Evolutionary conservation across 495 filamentous ascomycete genomes (phyloP), one percentile per base, ranked within the genome.

Genomic region (Daldinia concentrica): DNA sequence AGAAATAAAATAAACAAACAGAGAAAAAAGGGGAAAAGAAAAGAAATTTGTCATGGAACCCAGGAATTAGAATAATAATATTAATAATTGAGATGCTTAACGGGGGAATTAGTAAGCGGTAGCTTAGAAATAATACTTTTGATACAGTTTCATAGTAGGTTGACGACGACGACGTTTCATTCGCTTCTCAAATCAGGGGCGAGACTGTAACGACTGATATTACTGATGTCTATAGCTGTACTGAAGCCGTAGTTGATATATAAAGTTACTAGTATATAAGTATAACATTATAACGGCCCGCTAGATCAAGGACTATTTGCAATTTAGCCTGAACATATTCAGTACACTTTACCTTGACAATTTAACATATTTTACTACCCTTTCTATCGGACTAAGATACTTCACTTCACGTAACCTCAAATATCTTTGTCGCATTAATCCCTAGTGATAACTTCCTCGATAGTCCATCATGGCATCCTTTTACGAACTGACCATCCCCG

Each of bases 401-500:
- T 43, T 17, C 4, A 43, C 1, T 43, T 17, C 4, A 17, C 14
- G 39, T 43, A 43, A 5, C n/a, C 6, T n/a, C 39, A 5, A 43
- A 43, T 2, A 17, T 19, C 41, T 32, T 22, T 9, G 8, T 45
- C n/a, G 7, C 41, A 8, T 48, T 12, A 22, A 11, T 5, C 43
- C 17, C 12, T 2, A 11, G 19, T 30, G 3, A 30, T 12, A 30
- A 29, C 26, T 12, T 27, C 3, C 15, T 54, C 14, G 3, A 2
- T 17, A 30, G 0, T 29, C 14, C 50, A 69, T 57, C 52, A 79
- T 79, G 76, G 48, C 62, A 51, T 65, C 78, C 27, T 64, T 82
- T 36, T 79, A 78, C 73, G 66, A 76, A 4, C 29, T 74, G 22
- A 72, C 67, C 60, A 34, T 81, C 51, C 60, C 71, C 22, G 68